phyloP scores from a whole-genome alignment of 1,284 basidiomycete genomes.

The Rhodofomes roseus region DNA sequence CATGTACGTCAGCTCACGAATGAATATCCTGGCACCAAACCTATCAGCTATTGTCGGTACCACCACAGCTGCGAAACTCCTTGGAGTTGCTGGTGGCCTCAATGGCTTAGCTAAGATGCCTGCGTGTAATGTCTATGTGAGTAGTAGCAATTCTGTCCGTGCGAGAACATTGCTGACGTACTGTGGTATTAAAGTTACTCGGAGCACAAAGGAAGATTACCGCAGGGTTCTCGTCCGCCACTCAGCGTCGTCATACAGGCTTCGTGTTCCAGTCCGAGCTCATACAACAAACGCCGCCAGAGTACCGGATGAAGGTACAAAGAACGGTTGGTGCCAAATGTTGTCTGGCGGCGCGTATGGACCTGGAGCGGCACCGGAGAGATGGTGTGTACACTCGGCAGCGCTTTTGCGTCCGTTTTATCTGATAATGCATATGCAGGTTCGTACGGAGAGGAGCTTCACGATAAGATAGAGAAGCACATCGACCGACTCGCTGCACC shows the following conservation, averaged over 20 bases:
- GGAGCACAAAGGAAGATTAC: slow-evolving; percentile 91
- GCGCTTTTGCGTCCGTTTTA: not conserved
- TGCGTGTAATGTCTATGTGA: slow-evolving; percentile 90
- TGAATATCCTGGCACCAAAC: slow-evolving; percentile 97
- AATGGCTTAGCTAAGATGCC: slow-evolving; percentile 92
- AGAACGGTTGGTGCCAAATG: slow-evolving; percentile 92
- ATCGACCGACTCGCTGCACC: slow-evolving; percentile 93
- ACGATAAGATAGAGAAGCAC: slow-evolving; percentile 87
- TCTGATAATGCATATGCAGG: slow-evolving; percentile 39
- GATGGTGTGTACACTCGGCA: slow-evolving; percentile 52
- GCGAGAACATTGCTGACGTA: slow-evolving; percentile 2
- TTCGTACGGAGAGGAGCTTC: slow-evolving; percentile 74
- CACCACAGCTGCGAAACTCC: slow-evolving; percentile 94
- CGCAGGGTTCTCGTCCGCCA: slow-evolving; percentile 78
- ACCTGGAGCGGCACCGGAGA: slow-evolving; percentile 74
- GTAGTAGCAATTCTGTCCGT: slow-evolving; percentile 25
- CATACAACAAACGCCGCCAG: slow-evolving; percentile 83
- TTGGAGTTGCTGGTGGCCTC: slow-evolving; percentile 95
- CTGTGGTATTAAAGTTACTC: slow-evolving; percentile 58
- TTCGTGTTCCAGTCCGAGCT: slow-evolving; percentile 95
- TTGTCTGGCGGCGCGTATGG: slow-evolving; percentile 89
- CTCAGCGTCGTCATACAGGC: slow-evolving; percentile 90
- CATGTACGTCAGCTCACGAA: slow-evolving; percentile 97
- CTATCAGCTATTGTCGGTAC: slow-evolving; percentile 98
- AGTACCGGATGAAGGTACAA: slow-evolving; percentile 91